These are phyloP conservation scores for Discostella stelligeroides DNA, from an alignment of 108 stramenopile species.

Conservation along the genomic window DNA sequence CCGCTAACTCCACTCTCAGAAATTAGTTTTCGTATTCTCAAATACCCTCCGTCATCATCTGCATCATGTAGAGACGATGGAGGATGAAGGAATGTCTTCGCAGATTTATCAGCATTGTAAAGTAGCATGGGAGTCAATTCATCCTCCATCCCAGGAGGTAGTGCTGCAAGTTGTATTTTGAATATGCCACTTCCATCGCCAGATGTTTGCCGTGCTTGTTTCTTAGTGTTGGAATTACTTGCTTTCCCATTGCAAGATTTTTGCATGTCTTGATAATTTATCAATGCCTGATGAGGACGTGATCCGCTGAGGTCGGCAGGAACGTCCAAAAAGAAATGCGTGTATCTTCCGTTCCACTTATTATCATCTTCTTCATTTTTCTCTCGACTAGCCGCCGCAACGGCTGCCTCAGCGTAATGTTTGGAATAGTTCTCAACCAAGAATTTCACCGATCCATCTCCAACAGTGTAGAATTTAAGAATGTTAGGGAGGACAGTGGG, in stretches of 20 bases:
- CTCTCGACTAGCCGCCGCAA: constrained; percentile 18
- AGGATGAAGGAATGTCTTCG: constrained; percentile 75
- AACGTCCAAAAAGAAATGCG: constrained; percentile 69
- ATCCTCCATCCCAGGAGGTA: constrained; percentile 45
- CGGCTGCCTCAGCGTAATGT: constrained; percentile 35
- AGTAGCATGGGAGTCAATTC: constrained; percentile 59
- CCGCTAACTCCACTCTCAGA: constrained; percentile 46
- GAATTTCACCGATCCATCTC: constrained; percentile 49
- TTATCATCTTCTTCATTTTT: constrained; percentile 20
- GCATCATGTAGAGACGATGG: constrained; percentile 18
- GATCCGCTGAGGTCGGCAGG: constrained; percentile 57
- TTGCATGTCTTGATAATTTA: constrained; percentile 59
- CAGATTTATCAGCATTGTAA: constrained; percentile 52
- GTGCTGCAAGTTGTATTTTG: constrained; percentile 70
- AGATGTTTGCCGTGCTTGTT: constrained; percentile 13
- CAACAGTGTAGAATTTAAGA: too few relatives aligned
- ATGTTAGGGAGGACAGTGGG: too few relatives aligned
- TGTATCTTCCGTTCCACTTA: constrained; percentile 15
- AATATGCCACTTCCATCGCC: constrained; percentile 48
- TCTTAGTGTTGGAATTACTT: constrained; percentile 15
- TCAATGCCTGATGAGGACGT: constrained; percentile 67
- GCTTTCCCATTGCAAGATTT: constrained; percentile 14
- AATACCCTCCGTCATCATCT: constrained; percentile 61
- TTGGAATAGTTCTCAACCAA: constrained; percentile 56
- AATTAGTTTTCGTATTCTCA: constrained; percentile 53